These are phyloP conservation scores for Amanita muscaria DNA, from an alignment of 768 basidiomycete genomes.

Conservation along the genomic window DNA sequence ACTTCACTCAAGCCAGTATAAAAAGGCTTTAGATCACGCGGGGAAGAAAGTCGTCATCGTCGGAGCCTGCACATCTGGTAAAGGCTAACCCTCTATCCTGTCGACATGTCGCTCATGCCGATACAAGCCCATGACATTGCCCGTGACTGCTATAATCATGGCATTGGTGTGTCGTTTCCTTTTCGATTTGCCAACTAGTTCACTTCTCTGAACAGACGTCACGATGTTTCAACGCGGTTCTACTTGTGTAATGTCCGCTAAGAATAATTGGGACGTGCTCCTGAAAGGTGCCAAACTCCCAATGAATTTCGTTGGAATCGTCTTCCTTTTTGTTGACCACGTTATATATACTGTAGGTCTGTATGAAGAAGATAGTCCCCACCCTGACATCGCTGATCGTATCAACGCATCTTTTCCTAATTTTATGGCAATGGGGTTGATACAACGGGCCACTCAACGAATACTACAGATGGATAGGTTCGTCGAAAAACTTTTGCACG, in stretches of 20 bases:
- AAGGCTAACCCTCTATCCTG: neutral
- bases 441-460: conserved; percentile 13
- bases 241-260: neutral
- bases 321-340: neutral
- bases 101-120: neutral
- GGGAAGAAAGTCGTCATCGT: too few relatives aligned
- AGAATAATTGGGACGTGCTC: conserved; percentile 19
- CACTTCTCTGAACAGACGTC: neutral
- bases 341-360: conserved; percentile 8
- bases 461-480: conserved; percentile 30
- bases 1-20: conserved; percentile 45
- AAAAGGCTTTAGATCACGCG: too few relatives aligned
- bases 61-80: conserved; percentile 34
- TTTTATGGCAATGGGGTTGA: conserved; percentile 15
- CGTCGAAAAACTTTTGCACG: conserved; percentile 1
- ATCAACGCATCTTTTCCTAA: conserved; percentile 40
- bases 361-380: conserved; percentile 40
- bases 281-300: conserved; percentile 25
- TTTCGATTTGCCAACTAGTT: neutral
- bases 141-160: conserved; percentile 22
- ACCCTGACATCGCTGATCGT: conserved; percentile 40
- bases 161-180: neutral
- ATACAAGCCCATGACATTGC: conserved; percentile 32
- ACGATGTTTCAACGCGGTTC: conserved; percentile 4
- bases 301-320: conserved; percentile 17